These are phyloP conservation scores for Penicillium sp. DNA, from an alignment of 2,329 filamentous ascomycete species.

Conservation along the genomic window DNA sequence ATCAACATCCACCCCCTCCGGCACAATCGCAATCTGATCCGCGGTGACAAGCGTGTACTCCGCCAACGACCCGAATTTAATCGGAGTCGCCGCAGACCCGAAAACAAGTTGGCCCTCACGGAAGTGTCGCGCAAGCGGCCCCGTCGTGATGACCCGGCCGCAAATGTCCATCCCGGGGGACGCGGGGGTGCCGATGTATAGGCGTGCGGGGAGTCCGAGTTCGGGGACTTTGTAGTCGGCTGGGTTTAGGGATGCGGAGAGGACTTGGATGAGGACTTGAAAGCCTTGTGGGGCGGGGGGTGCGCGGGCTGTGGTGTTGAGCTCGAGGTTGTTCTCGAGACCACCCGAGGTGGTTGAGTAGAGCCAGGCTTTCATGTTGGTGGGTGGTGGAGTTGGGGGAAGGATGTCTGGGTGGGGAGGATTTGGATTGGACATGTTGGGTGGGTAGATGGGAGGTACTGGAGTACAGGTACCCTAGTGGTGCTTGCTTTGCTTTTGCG, in stretches of 20 bases:
- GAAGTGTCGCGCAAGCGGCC: conserved; percentile 39
- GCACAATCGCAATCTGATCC: conserved; percentile 48
- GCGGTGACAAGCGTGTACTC: conserved; percentile 50
- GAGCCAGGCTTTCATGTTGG: conserved; percentile 65
- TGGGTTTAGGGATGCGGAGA: conserved; percentile 63
- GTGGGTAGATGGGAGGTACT: background rate
- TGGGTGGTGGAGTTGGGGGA: conserved; percentile 21
- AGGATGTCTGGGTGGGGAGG: conserved; percentile 6
- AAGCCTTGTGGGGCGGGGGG: conserved; percentile 49
- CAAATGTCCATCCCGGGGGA: conserved; percentile 60
- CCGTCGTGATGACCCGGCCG: conserved; percentile 51
- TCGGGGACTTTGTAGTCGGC: conserved; percentile 70
- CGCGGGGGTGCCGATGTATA: conserved; percentile 51
- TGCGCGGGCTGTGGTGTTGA: conserved; percentile 51
- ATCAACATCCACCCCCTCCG: conserved; percentile 51
- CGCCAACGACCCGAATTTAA: conserved; percentile 51
- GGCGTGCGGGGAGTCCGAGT: conserved; percentile 49
- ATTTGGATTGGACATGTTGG: conserved; percentile 4
- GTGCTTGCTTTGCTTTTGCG: background rate
- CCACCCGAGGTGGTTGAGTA: conserved; percentile 55
- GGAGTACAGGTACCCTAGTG: too few species aligned
- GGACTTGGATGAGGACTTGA: conserved; percentile 63
- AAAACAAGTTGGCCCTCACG: conserved; percentile 54
- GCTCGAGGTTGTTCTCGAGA: conserved; percentile 61
- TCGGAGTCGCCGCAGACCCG: conserved; percentile 44